These are phyloP conservation scores for Hemisphaericaspora subhashii DNA, from an alignment of 1,139 yeast genomes.

Conservation along the genomic window DNA sequence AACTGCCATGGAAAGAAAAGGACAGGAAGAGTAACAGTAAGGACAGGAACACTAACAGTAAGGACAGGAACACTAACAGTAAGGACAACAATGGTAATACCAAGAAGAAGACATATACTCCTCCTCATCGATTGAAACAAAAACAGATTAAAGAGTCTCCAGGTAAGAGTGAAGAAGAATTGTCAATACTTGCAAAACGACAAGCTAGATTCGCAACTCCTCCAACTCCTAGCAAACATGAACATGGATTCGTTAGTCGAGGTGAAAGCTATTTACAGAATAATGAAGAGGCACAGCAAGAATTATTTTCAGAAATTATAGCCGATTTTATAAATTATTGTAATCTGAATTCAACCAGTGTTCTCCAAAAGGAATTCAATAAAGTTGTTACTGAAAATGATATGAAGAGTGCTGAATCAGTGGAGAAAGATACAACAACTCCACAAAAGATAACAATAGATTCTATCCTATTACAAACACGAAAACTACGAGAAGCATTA, in stretches of 20 bases:
- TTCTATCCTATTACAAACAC: constrained; percentile 27
- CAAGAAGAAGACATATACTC: constrained; percentile 6
- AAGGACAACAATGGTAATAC: background rate
- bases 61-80: background rate
- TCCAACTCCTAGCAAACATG: constrained; percentile 5
- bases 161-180: constrained; percentile 10
- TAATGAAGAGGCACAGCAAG: constrained; percentile 39
- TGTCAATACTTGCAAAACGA: constrained; percentile 17
- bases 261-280: constrained; percentile 57
- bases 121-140: constrained; percentile 9
- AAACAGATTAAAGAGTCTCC: too few relatives aligned
- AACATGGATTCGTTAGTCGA: constrained; percentile 55
- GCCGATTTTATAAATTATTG: constrained; percentile 30
- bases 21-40: background rate
- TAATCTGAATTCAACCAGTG: constrained; percentile 20
- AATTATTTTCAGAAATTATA: constrained; percentile 38
- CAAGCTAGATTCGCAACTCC: constrained; percentile 18
- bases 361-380: constrained; percentile 19
- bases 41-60: background rate
- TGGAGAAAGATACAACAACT: constrained; percentile 5
- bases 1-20: background rate
- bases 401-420: constrained; percentile 5
- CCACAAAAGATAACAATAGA: too few relatives aligned
- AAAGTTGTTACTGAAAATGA: constrained; percentile 14
- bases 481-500: constrained; percentile 58